A percentile compares a stretch with the other conserved stretches of the same genome.
Evolutionary conservation across 176 grass and related monocot species (phyloP).

Genomic region (Bothriochloa decipiens): DNA sequence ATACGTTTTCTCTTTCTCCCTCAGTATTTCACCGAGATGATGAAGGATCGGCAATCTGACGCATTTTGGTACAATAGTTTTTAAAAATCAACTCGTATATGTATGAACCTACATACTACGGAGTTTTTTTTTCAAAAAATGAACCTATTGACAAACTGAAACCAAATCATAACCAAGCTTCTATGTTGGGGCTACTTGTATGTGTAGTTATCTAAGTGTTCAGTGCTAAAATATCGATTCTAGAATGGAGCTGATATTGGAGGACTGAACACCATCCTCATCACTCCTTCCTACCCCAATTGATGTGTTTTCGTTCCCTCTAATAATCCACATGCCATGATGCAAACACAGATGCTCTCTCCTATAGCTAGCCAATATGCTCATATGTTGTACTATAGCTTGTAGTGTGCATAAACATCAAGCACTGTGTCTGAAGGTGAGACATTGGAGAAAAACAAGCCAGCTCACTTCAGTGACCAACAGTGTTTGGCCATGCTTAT

Average conservation of each 20-base stretch:
- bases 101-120: too few species aligned
- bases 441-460: conserved; percentile 61
- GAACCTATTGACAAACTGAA: too few species aligned
- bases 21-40: too few species aligned
- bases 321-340: conserved; percentile 33
- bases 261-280: not conserved
- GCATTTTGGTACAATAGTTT: too few species aligned
- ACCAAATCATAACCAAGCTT: too few species aligned
- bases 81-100: too few species aligned
- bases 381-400: not conserved
- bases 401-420: not conserved
- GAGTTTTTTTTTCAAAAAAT: too few species aligned
- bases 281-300: too few species aligned
- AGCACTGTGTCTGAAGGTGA: conserved; percentile 41
- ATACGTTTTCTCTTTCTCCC: too few species aligned
- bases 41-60: too few species aligned
- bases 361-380: not conserved
- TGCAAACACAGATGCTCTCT: not conserved
- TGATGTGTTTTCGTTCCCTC: conserved; percentile 38
- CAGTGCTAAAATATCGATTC: not conserved
- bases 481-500: not conserved
- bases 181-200: too few species aligned
- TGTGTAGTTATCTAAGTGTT: not conserved
- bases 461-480: conserved; percentile 1
- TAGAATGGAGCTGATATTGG: not conserved